Evolutionary conservation across 2,329 filamentous ascomycete genomes (phyloP), one percentile per base, ranked within the genome.

Genomic region (Stemphylium lycopersici): DNA sequence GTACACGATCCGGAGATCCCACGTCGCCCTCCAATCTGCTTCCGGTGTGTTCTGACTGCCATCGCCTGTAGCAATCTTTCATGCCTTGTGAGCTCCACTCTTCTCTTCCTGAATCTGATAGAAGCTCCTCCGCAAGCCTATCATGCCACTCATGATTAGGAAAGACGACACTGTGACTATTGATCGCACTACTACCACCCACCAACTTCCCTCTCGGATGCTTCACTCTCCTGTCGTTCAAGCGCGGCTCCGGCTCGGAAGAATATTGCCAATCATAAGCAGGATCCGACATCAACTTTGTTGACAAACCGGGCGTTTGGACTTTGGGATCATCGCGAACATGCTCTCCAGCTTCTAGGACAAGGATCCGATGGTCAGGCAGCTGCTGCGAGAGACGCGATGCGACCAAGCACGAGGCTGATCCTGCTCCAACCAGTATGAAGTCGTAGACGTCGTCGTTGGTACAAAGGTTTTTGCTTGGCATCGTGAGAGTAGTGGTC

Each of bases 71-170:
- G 16, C 58, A 62, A 32, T 58, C 52, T 26, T 20, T 20, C 56
- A 65, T 63, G 16, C 55, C 51, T 11, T 53, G 22, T 43, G 55
- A 45, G 15, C 41, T 47, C 60, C 60, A 62, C 3, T 48, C 49
- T 42, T 43, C 52, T 46, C 38, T 60, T 3, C 62, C 50, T 2
- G 40, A 15, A 11, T 51, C 47, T 12, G 42, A 37, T 2, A 65
- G 38, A 40, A 65, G 58, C 33, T 52, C 46, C 8, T 51, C 45
- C 7, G 56, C 62, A 0, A 65, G 2, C 34, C 58, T 58, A 42
- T 65, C 58, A 16, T 65, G 61, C 58, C 58, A 65, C 29, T 65
- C 61, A 15, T 48, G 26, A 15, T 59, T 63, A 3, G 61, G 61
- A 24, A 59, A 65, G 2, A 65, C 58, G 16, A 62, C 55, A 22